Base-by-base conservation (phyloP, 208 protist species). In the Herpetomonas samuelpessoai region DNA sequence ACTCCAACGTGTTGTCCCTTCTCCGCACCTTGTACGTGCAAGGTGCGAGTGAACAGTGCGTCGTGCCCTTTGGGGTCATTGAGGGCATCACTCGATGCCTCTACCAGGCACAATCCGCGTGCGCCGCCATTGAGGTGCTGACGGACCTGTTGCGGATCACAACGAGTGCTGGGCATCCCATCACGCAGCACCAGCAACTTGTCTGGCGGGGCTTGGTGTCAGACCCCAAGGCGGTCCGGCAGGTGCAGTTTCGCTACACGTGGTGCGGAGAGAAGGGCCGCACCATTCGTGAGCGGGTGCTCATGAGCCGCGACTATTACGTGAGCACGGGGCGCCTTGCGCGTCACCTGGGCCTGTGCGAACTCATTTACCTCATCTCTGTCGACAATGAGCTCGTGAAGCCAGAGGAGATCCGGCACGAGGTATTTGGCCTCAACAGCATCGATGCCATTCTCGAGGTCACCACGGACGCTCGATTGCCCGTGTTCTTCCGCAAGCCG, bases 361-460 rank as follows among this genome's bases (percentile, higher is more conserved):
- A 52, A 4, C 71, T 87, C 14, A 27, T 87, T 14, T 71, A 68
- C 39, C 51, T 74, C 18, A 65, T 83, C 24, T 49, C 74, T 18
- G 58, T 65, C 46, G 38, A 57, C 21, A 83, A 68, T 58, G 73
- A 87, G 47, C 31, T 87, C 14, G 68, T 81, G 55, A 69, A 78
- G 46, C 64, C 72, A 47, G 69, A 82, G 44, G 73, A 81, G 63
- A 72, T 87, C 0, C 64, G 72, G 0, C 62, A 69, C 19, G 76
- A 81, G 54, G 64, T 81, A 29, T 81, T 81, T 41, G 76, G 72
- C 21, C 53, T 66, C 24, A 79, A 58, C 58, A 73, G 71, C 31
- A 18, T 81, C 12, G 73, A 83, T 28, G 55, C 62, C 14, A 18
- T 87, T 38, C 61, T 87, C 59, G 62, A 77, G 39, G 64, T 83